Base-by-base conservation (phyloP, 2,329 filamentous ascomycete genomes). In the Fusarium bulbicola region DNA sequence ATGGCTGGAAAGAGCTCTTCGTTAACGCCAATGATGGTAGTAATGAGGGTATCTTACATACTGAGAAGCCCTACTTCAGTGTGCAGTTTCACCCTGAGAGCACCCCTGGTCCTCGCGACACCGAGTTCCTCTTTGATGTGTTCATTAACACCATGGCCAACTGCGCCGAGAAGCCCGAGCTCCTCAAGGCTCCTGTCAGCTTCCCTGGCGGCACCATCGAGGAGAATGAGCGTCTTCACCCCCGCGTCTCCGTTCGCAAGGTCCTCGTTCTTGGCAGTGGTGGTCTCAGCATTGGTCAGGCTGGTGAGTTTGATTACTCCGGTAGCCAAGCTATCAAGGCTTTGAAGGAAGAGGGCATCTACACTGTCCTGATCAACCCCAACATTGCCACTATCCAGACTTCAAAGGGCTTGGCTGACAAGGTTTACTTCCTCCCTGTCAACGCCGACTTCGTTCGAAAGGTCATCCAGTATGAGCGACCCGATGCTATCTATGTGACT, bases 1-100 rank as follows among this genome's bases (percentile, higher is more conserved):
- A 88, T 20, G 93, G 91, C 69, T 99, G 96, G 96, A 90, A 92
- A 77, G 96, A 98, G 84, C 89, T 98, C 15, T 99, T 98, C 76
- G 93, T 98, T 79, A 99, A 99, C 80, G 95, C 96, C 83, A 99
- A 99, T 82, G 96, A 99, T 78, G 93, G 94, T 77, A 98, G 94
- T 84, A 99, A 99, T 83, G 96, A 99, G 86, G 96, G 96, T 84
- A 98, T 99, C 80, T 92, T 95, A 83, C 95, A 98, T 82, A 85
- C 89, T 54, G 89, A 86, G 81, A 93, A 92, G 79, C 96, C 96
- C 58, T 97, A 95, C 85, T 99, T 99, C 88, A 98, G 95, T 86
- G 96, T 98, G n/a, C 96, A 99, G 81, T 99, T 99, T 85, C 96
- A 99, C 80, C 96, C 96, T 0, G 96, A 99, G 84, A 97, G 95